Conservation (phyloP, 441 rosid genomes). For the Rhodomyrtus psidioides region DNA sequence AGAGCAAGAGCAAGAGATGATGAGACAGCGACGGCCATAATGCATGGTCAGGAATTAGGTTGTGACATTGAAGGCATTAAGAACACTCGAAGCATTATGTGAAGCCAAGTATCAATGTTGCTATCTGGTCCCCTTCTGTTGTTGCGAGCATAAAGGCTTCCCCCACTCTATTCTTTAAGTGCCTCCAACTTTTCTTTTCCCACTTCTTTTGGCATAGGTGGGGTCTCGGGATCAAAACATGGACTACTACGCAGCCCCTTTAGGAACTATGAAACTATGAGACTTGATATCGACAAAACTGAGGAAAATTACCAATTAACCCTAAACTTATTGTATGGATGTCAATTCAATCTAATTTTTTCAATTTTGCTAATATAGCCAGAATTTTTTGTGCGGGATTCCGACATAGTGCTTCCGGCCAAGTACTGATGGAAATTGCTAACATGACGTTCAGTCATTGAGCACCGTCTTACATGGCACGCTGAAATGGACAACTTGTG, state of each 20-base stretch:
- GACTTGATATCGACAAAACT: no score
- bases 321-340: background rate
- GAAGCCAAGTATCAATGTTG: background rate
- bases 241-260: background rate
- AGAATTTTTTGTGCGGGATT: accelerated
- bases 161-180: background rate
- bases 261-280: background rate
- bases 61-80: background rate
- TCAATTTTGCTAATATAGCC: background rate
- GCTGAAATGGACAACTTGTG: accelerated
- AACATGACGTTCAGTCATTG: background rate
- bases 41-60: background rate
- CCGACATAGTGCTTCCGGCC: accelerated
- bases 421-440: background rate
- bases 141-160: background rate
- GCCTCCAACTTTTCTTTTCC: background rate
- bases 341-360: accelerated
- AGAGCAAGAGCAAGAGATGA: background rate
- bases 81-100: background rate
- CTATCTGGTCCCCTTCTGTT: background rate
- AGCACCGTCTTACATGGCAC: accelerated
- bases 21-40: background rate
- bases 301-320: background rate
- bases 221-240: background rate
- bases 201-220: background rate